Evolutionary conservation across 176 grass and related monocot species (phyloP).

Genomic region (Carex littledalei): DNA sequence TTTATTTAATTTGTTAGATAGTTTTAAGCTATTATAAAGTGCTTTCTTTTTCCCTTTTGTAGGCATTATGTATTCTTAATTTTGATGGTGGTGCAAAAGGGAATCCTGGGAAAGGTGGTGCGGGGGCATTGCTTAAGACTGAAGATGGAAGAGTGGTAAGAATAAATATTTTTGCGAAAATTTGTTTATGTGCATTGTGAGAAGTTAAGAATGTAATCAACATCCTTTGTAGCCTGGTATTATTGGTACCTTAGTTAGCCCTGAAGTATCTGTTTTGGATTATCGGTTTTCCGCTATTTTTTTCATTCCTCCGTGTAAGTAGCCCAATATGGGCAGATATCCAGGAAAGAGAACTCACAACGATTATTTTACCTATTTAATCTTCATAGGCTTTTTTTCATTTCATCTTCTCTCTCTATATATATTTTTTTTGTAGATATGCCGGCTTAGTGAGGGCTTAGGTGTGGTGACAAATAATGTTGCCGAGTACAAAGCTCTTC

Average conservation of each 20-base stretch:
- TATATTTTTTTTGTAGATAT: constrained; percentile 49
- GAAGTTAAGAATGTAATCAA: background rate
- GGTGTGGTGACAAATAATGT: constrained; percentile 76
- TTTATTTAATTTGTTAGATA: background rate
- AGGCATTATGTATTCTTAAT: constrained; percentile 58
- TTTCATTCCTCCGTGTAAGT: no score
- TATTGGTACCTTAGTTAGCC: background rate
- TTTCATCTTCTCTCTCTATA: background rate
- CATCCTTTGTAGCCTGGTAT: background rate
- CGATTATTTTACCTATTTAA: background rate
- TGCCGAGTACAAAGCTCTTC: constrained; percentile 63
- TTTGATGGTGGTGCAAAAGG: constrained; percentile 87
- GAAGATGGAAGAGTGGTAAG: constrained; percentile 73
- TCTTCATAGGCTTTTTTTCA: background rate
- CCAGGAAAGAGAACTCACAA: no score
- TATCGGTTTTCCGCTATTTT: background rate
- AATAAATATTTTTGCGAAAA: background rate
- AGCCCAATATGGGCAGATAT: no score
- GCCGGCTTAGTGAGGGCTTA: constrained; percentile 58
- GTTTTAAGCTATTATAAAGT: background rate
- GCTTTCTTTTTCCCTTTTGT: constrained; percentile 19
- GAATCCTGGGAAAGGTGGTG: constrained; percentile 85
- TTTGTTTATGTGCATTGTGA: background rate
- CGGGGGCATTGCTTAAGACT: constrained; percentile 67
- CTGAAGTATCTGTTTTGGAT: background rate